Percentiles rank a stretch among this genome's conserved stretches.
Conservation (phyloP, 495 filamentous ascomycete species). For the Pyrenula massariospora region DNA sequence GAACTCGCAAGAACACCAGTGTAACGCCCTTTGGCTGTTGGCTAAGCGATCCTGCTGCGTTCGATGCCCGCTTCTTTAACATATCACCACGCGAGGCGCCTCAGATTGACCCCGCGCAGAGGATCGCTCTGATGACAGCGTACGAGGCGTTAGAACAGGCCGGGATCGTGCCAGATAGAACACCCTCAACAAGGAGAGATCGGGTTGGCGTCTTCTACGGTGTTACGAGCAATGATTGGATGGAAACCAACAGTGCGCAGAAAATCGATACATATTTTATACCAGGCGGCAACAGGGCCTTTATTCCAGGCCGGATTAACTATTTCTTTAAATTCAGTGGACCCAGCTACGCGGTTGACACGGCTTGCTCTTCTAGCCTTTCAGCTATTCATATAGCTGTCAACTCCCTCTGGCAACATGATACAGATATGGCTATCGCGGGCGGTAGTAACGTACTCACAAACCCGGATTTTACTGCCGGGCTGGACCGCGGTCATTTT, state of each 20-base stretch:
- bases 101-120: constrained; percentile 23
- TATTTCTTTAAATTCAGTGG: constrained; percentile 31
- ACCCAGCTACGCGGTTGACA: constrained; percentile 32
- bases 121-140: constrained; percentile 20
- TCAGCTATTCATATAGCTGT: constrained; percentile 37
- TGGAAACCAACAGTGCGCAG: constrained; percentile 22
- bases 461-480: constrained; percentile 10
- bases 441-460: constrained; percentile 27
- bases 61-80: constrained; percentile 30
- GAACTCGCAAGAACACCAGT: constrained; percentile 20
- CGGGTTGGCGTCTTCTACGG: constrained; percentile 28
- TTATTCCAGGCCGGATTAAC: constrained; percentile 28
- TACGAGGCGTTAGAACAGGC: constrained; percentile 29
- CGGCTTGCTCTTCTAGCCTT: constrained; percentile 41
- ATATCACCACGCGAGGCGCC: constrained; percentile 30
- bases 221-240: constrained; percentile 21
- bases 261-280: constrained; percentile 29
- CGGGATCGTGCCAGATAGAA: constrained; percentile 17
- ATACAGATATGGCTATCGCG: constrained; percentile 28
- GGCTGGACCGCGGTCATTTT: constrained; percentile 7
- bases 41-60: constrained; percentile 20
- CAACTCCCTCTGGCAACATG: constrained; percentile 30
- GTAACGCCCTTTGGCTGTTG: constrained; percentile 22
- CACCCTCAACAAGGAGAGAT: constrained; percentile 16
- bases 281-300: constrained; percentile 22